A percentile compares a stretch with the other conserved stretches of the same genome.
phyloP scores from a whole-genome alignment of 257 asterid genomes.

The Voacanga thouarsii region DNA sequence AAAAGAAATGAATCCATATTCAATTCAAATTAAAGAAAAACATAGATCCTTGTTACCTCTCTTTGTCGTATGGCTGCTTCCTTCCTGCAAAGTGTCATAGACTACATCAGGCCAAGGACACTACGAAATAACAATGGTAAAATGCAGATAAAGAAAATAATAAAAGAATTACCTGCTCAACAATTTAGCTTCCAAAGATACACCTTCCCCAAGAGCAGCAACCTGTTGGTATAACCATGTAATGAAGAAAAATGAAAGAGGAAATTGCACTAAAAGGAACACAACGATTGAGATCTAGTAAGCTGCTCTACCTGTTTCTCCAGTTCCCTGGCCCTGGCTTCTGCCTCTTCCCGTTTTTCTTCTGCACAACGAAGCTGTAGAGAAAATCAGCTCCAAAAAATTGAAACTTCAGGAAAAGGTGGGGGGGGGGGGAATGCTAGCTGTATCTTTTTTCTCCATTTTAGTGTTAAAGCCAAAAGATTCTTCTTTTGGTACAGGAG shows the following conservation, averaged over 20 bases:
- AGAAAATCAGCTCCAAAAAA: conserved; percentile 34
- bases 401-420: conserved; percentile 6
- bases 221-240: conserved; percentile 44
- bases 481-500: conserved; percentile 4
- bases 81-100: conserved; percentile 63
- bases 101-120: conserved; percentile 34
- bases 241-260: background rate
- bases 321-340: conserved; percentile 88
- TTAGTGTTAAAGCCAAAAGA: background rate
- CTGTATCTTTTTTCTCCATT: background rate
- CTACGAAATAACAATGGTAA: background rate
- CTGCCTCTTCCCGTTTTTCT: conserved; percentile 90
- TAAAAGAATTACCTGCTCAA: conserved; percentile 60
- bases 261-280: conserved; percentile 4
- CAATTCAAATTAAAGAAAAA: background rate
- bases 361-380: conserved; percentile 85
- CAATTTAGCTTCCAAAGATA: conserved; percentile 92
- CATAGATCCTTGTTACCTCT: conserved; percentile 52
- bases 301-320: conserved; percentile 74
- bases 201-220: conserved; percentile 96
- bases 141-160: background rate
- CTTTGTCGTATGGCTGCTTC: conserved; percentile 96
- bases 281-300: background rate
- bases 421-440: background rate
- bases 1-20: background rate